phyloP scores from a whole-genome alignment of 2,329 filamentous ascomycete species.

The Cladosporium sp. region DNA sequence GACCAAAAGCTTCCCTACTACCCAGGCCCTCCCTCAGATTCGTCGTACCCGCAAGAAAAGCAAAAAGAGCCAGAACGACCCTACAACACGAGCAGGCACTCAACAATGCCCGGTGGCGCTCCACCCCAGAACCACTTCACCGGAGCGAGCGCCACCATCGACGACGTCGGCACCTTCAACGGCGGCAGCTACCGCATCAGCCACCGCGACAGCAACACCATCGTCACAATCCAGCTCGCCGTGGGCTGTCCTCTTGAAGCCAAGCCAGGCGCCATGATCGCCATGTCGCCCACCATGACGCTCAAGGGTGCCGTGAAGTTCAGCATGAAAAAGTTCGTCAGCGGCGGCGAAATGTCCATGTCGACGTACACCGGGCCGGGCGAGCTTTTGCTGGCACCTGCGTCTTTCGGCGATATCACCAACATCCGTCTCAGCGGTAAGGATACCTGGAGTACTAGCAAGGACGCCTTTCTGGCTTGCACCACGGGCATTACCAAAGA shows the following conservation, averaged over 20 bases:
- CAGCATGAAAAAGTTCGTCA: constrained; percentile 83
- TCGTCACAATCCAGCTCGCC: constrained; percentile 83
- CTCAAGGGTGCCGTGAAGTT: constrained; percentile 81
- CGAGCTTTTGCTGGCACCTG: constrained; percentile 78
- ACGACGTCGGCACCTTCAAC: constrained; percentile 95
- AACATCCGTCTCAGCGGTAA: constrained; percentile 67
- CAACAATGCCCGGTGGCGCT: constrained; percentile 33
- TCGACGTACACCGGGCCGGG: constrained; percentile 86
- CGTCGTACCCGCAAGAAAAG: constrained; percentile 28
- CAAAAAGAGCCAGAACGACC: constrained; percentile 26
- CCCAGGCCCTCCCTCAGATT: constrained; percentile 31
- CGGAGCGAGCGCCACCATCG: constrained; percentile 56
- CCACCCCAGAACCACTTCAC: constrained; percentile 54
- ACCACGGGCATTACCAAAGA: constrained; percentile 87
- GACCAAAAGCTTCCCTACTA: constrained; percentile 32
- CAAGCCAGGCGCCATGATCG: constrained; percentile 87
- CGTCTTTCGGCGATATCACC: constrained; percentile 78
- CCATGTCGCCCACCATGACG: constrained; percentile 85
- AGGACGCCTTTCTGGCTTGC: constrained; percentile 78
- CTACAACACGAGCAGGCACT: constrained; percentile 26
- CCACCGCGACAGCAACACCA: constrained; percentile 84
- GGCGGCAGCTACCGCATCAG: constrained; percentile 91
- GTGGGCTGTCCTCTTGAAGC: constrained; percentile 78
- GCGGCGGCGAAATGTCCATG: constrained; percentile 70
- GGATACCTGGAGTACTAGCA: constrained; percentile 77